phyloP scores from a whole-genome alignment of 2,329 filamentous ascomycete genomes.

The Curvularia lunata region DNA sequence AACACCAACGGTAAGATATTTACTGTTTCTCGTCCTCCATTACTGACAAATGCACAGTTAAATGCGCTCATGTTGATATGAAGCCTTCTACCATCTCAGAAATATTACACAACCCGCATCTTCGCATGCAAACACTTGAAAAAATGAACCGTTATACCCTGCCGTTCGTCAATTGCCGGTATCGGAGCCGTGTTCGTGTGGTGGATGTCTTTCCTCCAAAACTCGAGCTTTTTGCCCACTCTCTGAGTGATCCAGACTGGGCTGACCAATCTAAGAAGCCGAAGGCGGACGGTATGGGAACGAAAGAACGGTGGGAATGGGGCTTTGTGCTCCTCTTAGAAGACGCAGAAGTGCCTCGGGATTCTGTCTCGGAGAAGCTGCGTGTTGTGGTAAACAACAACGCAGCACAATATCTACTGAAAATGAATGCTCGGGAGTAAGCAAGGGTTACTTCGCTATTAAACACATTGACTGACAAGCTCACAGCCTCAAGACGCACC shows the following conservation, averaged over 20 bases:
- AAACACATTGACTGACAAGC: constrained; percentile 12
- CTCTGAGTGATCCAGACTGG: constrained; percentile 46
- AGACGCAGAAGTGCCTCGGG: constrained; percentile 59
- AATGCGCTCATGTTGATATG: constrained; percentile 52
- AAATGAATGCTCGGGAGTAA: constrained; percentile 62
- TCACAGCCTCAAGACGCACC: constrained; percentile 63
- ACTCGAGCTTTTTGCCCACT: constrained; percentile 72
- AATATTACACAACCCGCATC: constrained; percentile 57
- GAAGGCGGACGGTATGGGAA: constrained; percentile 40
- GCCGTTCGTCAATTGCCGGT: constrained; percentile 77
- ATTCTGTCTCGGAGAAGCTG: constrained; percentile 51
- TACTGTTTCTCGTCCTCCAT: neutral
- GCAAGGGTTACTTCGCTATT: constrained; percentile 20
- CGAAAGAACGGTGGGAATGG: constrained; percentile 75
- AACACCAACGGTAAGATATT: constrained; percentile 53
- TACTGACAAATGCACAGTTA: constrained; percentile 50
- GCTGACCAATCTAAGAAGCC: constrained; percentile 49
- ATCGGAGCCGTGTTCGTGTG: constrained; percentile 74
- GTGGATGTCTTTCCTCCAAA: constrained; percentile 77
- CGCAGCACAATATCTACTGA: constrained; percentile 63
- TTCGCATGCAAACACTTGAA: constrained; percentile 41
- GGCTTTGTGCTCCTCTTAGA: constrained; percentile 80
- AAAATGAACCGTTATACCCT: constrained; percentile 56
- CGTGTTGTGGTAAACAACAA: constrained; percentile 69
- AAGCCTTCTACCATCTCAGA: constrained; percentile 45